phyloP scores from a whole-genome alignment of 768 basidiomycete genomes.

The Terana coerulea region DNA sequence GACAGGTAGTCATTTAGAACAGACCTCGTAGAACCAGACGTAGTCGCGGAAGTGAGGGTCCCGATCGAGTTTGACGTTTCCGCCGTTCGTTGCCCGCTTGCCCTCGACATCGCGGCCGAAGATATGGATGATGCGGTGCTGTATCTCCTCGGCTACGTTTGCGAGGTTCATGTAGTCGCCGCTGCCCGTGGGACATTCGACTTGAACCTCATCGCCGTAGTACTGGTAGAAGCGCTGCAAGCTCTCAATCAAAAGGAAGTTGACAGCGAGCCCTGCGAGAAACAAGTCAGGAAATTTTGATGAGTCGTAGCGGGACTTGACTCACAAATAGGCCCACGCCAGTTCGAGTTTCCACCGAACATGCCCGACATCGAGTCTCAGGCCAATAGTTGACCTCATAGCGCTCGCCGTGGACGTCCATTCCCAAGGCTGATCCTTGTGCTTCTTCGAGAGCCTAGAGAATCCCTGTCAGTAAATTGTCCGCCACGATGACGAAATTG shows the following conservation, averaged over 20 bases:
- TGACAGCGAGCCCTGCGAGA: constrained; percentile 83
- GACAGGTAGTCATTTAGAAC: constrained; percentile 11
- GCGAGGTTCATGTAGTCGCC: constrained; percentile 98
- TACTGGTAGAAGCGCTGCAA: constrained; percentile 98
- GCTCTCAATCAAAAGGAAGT: constrained; percentile 93
- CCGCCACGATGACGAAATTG: neutral
- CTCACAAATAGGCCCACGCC: constrained; percentile 89
- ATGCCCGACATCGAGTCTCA: constrained; percentile 93
- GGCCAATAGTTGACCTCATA: constrained; percentile 98
- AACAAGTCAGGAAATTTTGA: constrained; percentile 5
- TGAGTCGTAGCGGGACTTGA: neutral
- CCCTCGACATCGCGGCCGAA: constrained; percentile 92
- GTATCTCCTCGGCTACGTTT: constrained; percentile 93
- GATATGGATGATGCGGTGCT: constrained; percentile 98
- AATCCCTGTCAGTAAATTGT: neutral
- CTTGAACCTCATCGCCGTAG: constrained; percentile 88
- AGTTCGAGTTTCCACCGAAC: constrained; percentile 99
- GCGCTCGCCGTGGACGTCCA: constrained; percentile 87
- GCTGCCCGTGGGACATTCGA: constrained; percentile 94
- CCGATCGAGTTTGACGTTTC: constrained; percentile 77
- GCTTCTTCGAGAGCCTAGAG: constrained; percentile 77
- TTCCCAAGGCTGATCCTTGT: constrained; percentile 92
- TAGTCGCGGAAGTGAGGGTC: constrained; percentile 98
- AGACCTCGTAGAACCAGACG: constrained; percentile 91
- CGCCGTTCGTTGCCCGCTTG: constrained; percentile 87